Percentiles rank a stretch among this genome's conserved stretches.
Conservation (phyloP, 1,139 yeast species). For the Geotrichum candidum region DNA sequence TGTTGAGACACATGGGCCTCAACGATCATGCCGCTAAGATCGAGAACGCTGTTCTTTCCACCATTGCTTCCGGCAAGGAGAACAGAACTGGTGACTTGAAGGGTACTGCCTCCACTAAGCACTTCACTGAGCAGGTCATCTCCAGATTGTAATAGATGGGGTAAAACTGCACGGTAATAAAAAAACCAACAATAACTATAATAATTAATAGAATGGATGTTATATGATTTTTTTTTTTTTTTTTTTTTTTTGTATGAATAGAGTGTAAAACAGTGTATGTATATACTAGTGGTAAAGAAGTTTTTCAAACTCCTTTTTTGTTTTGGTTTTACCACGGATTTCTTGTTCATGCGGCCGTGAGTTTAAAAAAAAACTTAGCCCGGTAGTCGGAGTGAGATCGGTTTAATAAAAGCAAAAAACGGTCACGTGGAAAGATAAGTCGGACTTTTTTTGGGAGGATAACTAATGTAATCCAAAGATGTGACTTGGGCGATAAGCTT, state of each 20-base stretch:
- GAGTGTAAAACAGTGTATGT: background rate
- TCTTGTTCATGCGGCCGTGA: no score
- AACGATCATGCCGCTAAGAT: slow-evolving; percentile 72
- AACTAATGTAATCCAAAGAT: background rate
- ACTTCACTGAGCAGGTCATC: slow-evolving; percentile 80
- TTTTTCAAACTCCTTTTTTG: no score
- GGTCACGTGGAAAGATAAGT: background rate
- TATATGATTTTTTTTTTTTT: background rate
- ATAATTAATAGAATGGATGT: background rate
- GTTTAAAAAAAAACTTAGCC: background rate
- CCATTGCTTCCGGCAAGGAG: slow-evolving; percentile 92
- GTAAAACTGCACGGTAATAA: background rate
- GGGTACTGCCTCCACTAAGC: slow-evolving; percentile 83
- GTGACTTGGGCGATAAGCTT: background rate
- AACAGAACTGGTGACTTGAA: slow-evolving; percentile 93
- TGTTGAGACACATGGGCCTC: slow-evolving; percentile 97
- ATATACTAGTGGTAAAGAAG: no score
- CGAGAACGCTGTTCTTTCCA: slow-evolving; percentile 81
- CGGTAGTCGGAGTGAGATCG: background rate
- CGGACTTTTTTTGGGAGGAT: background rate
- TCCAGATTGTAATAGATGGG: slow-evolving; percentile 22
- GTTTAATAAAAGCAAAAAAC: background rate
- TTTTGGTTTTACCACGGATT: background rate
- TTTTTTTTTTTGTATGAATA: background rate
- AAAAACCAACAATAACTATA: background rate